Conservation (phyloP, 108 stramenopile genomes). For the Thalassiosira profunda region DNA sequence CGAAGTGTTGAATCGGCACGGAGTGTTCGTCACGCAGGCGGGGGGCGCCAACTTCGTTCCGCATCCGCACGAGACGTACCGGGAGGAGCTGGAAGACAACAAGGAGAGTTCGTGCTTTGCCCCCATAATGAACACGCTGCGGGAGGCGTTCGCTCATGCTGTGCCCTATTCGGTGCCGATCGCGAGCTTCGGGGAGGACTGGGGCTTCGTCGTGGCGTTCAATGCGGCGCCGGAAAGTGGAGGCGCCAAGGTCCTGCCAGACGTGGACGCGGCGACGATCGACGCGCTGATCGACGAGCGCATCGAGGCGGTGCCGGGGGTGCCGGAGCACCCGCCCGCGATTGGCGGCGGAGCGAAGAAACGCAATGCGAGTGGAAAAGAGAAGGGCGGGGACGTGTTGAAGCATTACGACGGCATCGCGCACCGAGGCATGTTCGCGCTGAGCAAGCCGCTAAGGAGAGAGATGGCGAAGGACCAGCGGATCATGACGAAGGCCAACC, state of each 20-base stretch:
- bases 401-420: conserved; percentile 84
- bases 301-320: conserved; percentile 39
- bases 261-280: conserved; percentile 15
- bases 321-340: conserved; percentile 32
- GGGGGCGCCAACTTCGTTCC: conserved; percentile 69
- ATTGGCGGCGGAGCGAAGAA: conserved; percentile 23
- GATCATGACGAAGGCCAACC: conserved; percentile 90
- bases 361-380: conserved; percentile 5
- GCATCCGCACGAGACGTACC: conserved; percentile 22
- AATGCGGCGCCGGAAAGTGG: too few relatives aligned
- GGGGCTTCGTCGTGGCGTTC: conserved; percentile 93
- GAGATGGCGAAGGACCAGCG: conserved; percentile 72
- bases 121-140: conserved; percentile 87
- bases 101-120: conserved; percentile 59
- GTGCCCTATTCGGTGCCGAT: conserved; percentile 79
- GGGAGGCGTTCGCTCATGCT: conserved; percentile 75
- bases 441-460: conserved; percentile 84
- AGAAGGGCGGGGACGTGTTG: conserved; percentile 53
- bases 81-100: conserved; percentile 56
- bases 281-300: conserved; percentile 56
- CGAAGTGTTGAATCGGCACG: conserved; percentile 45
- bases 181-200: conserved; percentile 89
- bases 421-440: conserved; percentile 77
- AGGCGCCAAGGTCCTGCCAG: conserved; percentile 4
- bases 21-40: conserved; percentile 91